These are phyloP conservation scores for Circinella minor DNA, from an alignment of 371 early-diverging fungal genomes.

Conservation along the genomic window DNA sequence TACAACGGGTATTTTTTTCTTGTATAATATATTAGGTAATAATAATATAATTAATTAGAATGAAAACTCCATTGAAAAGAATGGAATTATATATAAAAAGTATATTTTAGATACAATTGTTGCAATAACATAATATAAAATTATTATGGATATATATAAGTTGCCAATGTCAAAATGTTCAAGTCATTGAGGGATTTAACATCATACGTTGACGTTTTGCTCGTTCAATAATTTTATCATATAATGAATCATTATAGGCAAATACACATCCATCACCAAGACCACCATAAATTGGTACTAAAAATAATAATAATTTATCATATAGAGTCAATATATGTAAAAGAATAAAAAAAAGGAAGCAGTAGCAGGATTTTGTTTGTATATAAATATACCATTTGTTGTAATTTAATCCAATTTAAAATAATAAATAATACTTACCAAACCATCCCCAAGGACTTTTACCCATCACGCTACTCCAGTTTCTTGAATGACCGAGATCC, in stretches of 20 bases:
- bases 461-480: constrained; percentile 56
- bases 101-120: too few species aligned
- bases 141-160: neutral
- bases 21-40: too few species aligned
- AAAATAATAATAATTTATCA: neutral
- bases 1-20: too few species aligned
- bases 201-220: constrained; percentile 43
- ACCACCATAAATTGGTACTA: constrained; percentile 46
- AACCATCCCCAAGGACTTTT: constrained; percentile 39
- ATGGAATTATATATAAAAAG: too few species aligned
- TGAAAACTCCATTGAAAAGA: too few species aligned
- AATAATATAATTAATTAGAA: too few species aligned
- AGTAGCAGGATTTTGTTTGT: neutral
- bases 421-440: constrained; percentile 32
- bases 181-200: constrained; percentile 5
- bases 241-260: constrained; percentile 54
- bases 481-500: constrained; percentile 42
- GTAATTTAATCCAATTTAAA: neutral
- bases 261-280: constrained; percentile 56
- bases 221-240: constrained; percentile 38
- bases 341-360: too few species aligned
- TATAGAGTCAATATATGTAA: too few species aligned
- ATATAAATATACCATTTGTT: neutral
- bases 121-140: too few species aligned
- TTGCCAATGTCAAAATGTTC: neutral